Evolutionary conservation across 345 rosid genomes (phyloP).

Genomic region (Syzygium grande): DNA sequence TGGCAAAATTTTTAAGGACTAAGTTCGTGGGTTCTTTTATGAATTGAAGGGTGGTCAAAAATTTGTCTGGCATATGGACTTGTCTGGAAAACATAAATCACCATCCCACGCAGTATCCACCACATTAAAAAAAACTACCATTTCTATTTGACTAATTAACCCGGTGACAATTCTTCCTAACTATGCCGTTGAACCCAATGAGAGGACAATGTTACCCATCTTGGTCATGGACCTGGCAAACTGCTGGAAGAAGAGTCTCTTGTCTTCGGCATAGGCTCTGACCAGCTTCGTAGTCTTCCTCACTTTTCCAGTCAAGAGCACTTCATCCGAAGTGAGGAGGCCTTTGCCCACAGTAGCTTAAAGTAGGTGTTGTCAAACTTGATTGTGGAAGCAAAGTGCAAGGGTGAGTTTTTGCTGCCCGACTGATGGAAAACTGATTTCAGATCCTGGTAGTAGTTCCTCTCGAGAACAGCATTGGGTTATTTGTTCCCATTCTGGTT

Average conservation of each 20-base stretch:
- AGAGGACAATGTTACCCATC: conserved; percentile 62
- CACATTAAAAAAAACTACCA: background rate
- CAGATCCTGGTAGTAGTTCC: conserved; percentile 41
- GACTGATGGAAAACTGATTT: conserved; percentile 48
- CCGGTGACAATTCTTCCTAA: conserved; percentile 49
- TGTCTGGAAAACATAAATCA: background rate
- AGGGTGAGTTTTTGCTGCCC: conserved; percentile 51
- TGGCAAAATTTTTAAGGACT: background rate
- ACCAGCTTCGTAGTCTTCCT: conserved; percentile 38
- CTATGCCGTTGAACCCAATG: conserved; percentile 50
- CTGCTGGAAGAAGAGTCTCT: conserved; percentile 39
- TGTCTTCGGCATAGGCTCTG: conserved; percentile 39
- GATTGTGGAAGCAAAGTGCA: conserved; percentile 62
- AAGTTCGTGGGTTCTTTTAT: background rate
- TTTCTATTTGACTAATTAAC: conserved; percentile 22
- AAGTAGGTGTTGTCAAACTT: conserved; percentile 73
- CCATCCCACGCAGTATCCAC: background rate
- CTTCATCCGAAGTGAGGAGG: conserved; percentile 65
- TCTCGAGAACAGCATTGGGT: conserved; percentile 55
- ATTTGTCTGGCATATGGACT: background rate
- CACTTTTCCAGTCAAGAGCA: conserved; percentile 44
- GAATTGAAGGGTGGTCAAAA: background rate
- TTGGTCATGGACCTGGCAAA: conserved; percentile 73
- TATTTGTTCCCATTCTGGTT: conserved; percentile 64
- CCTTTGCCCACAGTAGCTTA: conserved; percentile 64